Percentiles rank a stretch among this genome's conserved stretches.
These are phyloP conservation scores for Syncephalastrum racemosum DNA, from an alignment of 371 early-diverging fungal species.

Conservation along the genomic window DNA sequence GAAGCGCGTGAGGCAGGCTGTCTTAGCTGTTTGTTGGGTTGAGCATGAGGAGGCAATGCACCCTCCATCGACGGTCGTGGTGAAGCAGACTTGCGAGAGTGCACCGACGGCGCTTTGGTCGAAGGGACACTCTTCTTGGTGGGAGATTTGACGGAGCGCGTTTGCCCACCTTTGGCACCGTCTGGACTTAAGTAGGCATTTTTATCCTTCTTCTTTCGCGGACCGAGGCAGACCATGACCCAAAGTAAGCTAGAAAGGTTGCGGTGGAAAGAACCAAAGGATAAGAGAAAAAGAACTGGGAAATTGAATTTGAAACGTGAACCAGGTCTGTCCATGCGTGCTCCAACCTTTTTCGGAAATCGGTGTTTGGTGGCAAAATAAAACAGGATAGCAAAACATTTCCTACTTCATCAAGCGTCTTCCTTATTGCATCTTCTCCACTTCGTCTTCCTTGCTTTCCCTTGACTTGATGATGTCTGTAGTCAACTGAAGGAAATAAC, in stretches of 20 bases:
- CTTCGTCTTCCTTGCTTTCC: too few species aligned
- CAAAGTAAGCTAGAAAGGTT: not conserved
- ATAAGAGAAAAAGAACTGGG: constrained; percentile 8
- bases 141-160: constrained; percentile 12
- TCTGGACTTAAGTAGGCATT: constrained; percentile 17
- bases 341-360: not conserved
- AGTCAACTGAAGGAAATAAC: too few species aligned
- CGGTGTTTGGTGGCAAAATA: not conserved
- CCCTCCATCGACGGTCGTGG: not conserved
- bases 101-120: not conserved
- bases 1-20: constrained; percentile 15
- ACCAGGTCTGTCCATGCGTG: not conserved
- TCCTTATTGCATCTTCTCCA: not conserved
- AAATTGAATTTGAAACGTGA: not conserved
- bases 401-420: not conserved
- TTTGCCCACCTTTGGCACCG: constrained; percentile 11
- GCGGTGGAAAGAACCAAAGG: constrained; percentile 1
- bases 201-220: constrained; percentile 34
- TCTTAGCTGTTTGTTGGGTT: constrained; percentile 5
- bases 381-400: not conserved
- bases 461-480: too few species aligned
- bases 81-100: constrained; percentile 4
- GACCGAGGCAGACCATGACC: constrained; percentile 34
- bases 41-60: constrained; percentile 5
- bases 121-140: constrained; percentile 3